Percentiles rank a stretch among this genome's conserved stretches.
phyloP scores from a whole-genome alignment of 2,329 filamentous ascomycete species.

The Fusarium virguliforme region DNA sequence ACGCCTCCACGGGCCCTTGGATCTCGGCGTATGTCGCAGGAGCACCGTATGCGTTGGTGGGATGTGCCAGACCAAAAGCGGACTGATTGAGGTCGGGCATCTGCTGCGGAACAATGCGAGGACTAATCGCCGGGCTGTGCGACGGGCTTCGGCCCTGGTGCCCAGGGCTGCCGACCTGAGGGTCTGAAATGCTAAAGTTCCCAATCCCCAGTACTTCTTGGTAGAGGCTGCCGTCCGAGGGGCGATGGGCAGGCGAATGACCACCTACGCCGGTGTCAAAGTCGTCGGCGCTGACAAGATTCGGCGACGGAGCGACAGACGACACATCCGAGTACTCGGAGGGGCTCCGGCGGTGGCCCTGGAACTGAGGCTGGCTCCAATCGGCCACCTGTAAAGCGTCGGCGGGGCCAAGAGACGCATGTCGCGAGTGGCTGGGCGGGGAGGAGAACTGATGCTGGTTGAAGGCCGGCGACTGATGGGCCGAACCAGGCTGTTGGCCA shows the following conservation, averaged over 20 bases:
- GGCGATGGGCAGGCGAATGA: slow-evolving; percentile 84
- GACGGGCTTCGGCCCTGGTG: slow-evolving; percentile 85
- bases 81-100: slow-evolving; percentile 68
- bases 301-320: slow-evolving; percentile 87
- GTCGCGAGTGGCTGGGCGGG: slow-evolving; percentile 68
- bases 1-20: slow-evolving; percentile 64
- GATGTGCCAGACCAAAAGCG: slow-evolving; percentile 62
- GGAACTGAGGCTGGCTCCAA: slow-evolving; percentile 76
- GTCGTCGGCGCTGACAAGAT: slow-evolving; percentile 81
- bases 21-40: slow-evolving; percentile 57
- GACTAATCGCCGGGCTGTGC: slow-evolving; percentile 78
- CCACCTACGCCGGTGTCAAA: slow-evolving; percentile 82
- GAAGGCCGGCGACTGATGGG: slow-evolving; percentile 72
- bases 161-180: slow-evolving; percentile 75
- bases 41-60: slow-evolving; percentile 59
- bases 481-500: slow-evolving; percentile 62
- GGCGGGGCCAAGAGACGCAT: slow-evolving; percentile 72
- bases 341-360: slow-evolving; percentile 85
- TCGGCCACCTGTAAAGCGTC: slow-evolving; percentile 70
- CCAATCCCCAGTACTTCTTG: slow-evolving; percentile 84
- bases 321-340: slow-evolving; percentile 96
- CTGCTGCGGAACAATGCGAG: slow-evolving; percentile 72
- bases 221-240: slow-evolving; percentile 81
- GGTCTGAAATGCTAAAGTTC: slow-evolving; percentile 84
- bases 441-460: slow-evolving; percentile 71